Percentiles rank a stretch among this genome's conserved stretches.
Conservation (phyloP, 2,329 filamentous ascomycete genomes). For the Immersiporthe knoxdaviesiana region DNA sequence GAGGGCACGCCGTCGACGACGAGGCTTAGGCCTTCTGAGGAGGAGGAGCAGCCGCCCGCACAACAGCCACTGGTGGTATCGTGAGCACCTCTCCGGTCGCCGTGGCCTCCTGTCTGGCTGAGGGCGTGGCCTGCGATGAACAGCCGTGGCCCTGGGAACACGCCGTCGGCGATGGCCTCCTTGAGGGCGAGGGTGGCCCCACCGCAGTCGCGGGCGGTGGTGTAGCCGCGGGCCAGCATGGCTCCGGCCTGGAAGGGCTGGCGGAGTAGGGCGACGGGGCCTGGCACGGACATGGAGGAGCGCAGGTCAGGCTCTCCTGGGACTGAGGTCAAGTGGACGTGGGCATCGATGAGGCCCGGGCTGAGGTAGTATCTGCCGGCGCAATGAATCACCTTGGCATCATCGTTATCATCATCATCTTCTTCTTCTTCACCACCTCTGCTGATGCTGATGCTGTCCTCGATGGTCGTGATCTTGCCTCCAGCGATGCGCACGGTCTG, state of each 20-base stretch:
- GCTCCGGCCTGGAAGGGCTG: conserved; percentile 52
- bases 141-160: conserved; percentile 58
- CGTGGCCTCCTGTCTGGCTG: conserved; percentile 62
- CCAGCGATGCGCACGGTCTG: conserved; percentile 40
- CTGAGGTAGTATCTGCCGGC: conserved; percentile 47
- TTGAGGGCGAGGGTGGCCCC: conserved; percentile 59
- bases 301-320: conserved; percentile 45
- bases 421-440: background rate
- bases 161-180: conserved; percentile 58
- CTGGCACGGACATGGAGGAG: conserved; percentile 41
- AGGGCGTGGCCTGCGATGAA: conserved; percentile 59
- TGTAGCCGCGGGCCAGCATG: conserved; percentile 62
- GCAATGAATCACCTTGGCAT: conserved; percentile 42
- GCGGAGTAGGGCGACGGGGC: conserved; percentile 45
- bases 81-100: conserved; percentile 52
- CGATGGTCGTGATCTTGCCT: conserved; percentile 40
- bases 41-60: conserved; percentile 33
- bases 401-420: background rate
- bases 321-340: conserved; percentile 51
- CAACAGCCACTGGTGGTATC: conserved; percentile 44
- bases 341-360: conserved; percentile 56
- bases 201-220: conserved; percentile 60
- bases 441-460: background rate
- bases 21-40: conserved; percentile 39
- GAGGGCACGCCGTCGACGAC: conserved; percentile 59